phyloP scores from a whole-genome alignment of 306 rosid genomes.

The Rubus parviflorus region DNA sequence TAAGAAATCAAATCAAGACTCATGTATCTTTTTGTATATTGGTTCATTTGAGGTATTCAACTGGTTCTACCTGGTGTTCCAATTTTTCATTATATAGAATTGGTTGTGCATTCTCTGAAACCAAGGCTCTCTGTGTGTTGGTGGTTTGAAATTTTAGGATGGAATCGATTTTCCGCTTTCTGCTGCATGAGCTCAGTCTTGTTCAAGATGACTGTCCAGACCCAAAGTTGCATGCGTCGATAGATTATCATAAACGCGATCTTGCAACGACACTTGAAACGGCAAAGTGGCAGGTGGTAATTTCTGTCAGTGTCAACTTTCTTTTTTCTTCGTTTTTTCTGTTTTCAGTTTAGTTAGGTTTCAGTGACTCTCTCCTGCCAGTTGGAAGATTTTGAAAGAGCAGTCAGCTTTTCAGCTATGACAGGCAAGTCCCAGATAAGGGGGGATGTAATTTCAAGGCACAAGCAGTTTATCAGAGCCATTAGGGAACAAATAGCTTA shows the following conservation, averaged over 20 bases:
- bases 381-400: conserved; percentile 53
- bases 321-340: background rate
- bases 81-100: background rate
- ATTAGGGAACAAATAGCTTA: conserved; percentile 37
- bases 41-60: background rate
- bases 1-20: background rate
- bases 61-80: background rate
- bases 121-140: background rate
- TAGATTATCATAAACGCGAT: conserved; percentile 40
- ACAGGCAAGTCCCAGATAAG: conserved; percentile 22
- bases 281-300: conserved; percentile 42
- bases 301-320: background rate
- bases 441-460: conserved; percentile 34
- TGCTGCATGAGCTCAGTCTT: conserved; percentile 36
- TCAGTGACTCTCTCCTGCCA: conserved; percentile 18
- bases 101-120: conserved; percentile 8
- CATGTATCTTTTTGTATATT: background rate
- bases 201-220: conserved; percentile 29
- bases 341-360: background rate
- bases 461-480: conserved; percentile 36
- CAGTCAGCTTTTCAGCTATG: conserved; percentile 30
- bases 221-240: conserved; percentile 24
- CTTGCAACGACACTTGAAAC: conserved; percentile 43
- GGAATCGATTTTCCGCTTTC: conserved; percentile 37
- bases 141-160: conserved; percentile 24